phyloP scores from a whole-genome alignment of 1,139 yeast genomes.

The Saccharomyces hybrid region DNA sequence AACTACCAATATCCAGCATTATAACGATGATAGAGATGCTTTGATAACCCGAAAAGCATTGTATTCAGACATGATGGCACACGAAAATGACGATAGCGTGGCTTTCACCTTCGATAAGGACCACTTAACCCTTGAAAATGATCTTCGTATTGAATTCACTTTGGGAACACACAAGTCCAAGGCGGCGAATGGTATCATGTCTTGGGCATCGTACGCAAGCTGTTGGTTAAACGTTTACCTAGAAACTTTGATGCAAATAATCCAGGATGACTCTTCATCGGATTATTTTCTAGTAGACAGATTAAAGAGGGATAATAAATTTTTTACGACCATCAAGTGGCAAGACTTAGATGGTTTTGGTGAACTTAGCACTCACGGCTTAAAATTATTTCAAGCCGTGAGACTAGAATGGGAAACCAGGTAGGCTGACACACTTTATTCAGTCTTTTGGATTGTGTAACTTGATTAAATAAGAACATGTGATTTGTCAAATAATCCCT shows the following conservation, averaged over 20 bases:
- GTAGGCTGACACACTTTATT: background rate
- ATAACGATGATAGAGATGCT: conserved; percentile 12
- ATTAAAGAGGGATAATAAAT: conserved; percentile 17
- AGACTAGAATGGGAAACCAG: conserved; percentile 23
- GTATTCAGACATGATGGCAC: background rate
- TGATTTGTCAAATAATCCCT: background rate
- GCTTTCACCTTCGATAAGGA: background rate
- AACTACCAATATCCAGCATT: conserved; percentile 21
- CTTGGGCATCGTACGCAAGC: conserved; percentile 23
- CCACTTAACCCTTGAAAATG: conserved; percentile 8
- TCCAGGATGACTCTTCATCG: background rate
- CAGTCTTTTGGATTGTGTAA: background rate
- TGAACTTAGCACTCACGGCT: conserved; percentile 53
- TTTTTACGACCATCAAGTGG: conserved; percentile 38
- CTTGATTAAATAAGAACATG: background rate
- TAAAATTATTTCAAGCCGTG: conserved; percentile 43
- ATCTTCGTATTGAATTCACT: conserved; percentile 22
- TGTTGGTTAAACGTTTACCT: conserved; percentile 36
- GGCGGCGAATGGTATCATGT: conserved; percentile 14
- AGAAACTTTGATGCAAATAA: conserved; percentile 25
- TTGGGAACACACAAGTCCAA: conserved; percentile 7
- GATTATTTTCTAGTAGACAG: conserved; percentile 5
- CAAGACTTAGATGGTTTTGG: conserved; percentile 60
- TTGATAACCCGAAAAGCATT: background rate
- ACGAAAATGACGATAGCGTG: background rate